Conservation (phyloP, 495 filamentous ascomycete genomes). For the Penicillium cinerascens region DNA sequence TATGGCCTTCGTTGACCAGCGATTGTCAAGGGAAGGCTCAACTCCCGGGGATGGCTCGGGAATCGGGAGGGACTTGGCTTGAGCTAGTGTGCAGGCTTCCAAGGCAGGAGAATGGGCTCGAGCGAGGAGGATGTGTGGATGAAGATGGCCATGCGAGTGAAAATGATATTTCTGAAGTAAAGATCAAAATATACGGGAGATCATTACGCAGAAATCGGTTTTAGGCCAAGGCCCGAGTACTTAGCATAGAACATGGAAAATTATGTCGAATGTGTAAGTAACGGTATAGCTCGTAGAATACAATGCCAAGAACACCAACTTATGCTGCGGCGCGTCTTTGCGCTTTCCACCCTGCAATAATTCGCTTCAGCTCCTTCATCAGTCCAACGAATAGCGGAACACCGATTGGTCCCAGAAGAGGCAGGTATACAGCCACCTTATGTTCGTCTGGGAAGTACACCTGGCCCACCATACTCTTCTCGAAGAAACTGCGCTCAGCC, state of each 20-base stretch:
- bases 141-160: not conserved
- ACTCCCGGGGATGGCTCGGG: too few species aligned
- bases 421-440: slow-evolving; percentile 95
- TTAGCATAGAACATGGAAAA: not conserved
- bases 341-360: slow-evolving; percentile 39
- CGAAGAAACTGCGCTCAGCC: slow-evolving; percentile 94
- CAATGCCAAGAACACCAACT: not conserved
- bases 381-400: slow-evolving; percentile 83
- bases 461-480: slow-evolving; percentile 98
- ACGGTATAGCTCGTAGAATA: slow-evolving; percentile 3
- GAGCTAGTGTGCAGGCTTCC: too few species aligned
- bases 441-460: slow-evolving; percentile 98
- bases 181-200: too few species aligned
- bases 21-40: too few species aligned
- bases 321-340: slow-evolving; percentile 11
- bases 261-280: not conserved
- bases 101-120: too few species aligned
- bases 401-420: slow-evolving; percentile 84
- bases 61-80: too few species aligned
- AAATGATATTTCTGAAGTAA: too few species aligned
- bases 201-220: not conserved
- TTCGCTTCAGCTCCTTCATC: slow-evolving; percentile 70
- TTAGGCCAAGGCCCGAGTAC: not conserved
- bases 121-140: not conserved
- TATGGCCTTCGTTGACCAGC: too few species aligned